Conservation (phyloP, 805 yeast genomes). For the Yamadazyma phyllophila region DNA sequence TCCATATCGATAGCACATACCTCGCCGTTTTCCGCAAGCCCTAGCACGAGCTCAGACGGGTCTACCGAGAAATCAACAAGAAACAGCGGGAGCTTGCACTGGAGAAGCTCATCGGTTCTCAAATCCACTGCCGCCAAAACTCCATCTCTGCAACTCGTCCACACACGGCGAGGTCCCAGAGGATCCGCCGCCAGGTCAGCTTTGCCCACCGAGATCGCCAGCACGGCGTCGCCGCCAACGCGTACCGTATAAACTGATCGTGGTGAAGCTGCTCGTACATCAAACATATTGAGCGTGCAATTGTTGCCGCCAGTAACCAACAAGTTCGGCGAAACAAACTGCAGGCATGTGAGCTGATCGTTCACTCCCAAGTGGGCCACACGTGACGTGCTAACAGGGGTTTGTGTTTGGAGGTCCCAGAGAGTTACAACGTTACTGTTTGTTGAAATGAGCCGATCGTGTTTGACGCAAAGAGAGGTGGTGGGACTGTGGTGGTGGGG, state of each 20-base stretch:
- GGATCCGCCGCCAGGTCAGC: conserved; percentile 8
- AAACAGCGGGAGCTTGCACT: conserved; percentile 9
- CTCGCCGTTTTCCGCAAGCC: conserved; percentile 9
- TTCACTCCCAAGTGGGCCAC: conserved; percentile 5
- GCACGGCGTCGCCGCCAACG: conserved; percentile 8
- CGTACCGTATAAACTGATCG: conserved; percentile 14
- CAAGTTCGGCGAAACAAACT: conserved; percentile 19
- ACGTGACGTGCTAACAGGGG: conserved; percentile 1
- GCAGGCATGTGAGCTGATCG: conserved; percentile 21
- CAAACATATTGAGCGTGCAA: conserved; percentile 23
- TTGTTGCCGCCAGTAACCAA: conserved; percentile 26
- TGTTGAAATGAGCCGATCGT: neutral
- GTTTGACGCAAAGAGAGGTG: neutral
- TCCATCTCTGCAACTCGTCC: conserved; percentile 24
- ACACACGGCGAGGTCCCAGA: conserved; percentile 4
- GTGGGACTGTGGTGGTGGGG: conserved; percentile 7
- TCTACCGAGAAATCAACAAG: conserved; percentile 11
- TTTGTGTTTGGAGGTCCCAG: conserved; percentile 20
- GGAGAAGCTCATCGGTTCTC: conserved; percentile 15
- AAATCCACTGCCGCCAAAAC: conserved; percentile 22
- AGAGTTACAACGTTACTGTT: conserved; percentile 17
- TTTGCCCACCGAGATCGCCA: neutral
- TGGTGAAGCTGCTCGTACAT: conserved; percentile 14
- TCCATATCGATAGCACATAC: conserved; percentile 6
- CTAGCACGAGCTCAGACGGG: conserved; percentile 1